Percentiles rank a stretch among this genome's conserved stretches.
These are phyloP conservation scores for Leccinum longicurvipes DNA, from an alignment of 768 basidiomycete species.

Conservation along the genomic window DNA sequence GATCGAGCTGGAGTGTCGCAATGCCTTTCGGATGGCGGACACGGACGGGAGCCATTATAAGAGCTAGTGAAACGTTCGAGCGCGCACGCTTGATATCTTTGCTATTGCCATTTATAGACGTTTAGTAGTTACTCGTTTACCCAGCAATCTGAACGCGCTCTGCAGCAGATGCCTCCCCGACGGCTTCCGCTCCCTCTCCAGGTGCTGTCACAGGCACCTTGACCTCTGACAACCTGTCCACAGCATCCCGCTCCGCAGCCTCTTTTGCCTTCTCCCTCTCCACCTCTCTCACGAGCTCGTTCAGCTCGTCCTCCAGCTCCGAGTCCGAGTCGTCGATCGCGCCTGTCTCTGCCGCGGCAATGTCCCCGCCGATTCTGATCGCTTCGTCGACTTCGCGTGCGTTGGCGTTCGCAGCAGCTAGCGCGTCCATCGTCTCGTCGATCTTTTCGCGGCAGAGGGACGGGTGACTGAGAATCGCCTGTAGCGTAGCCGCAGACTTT, in stretches of 20 bases:
- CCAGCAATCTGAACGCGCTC: background rate
- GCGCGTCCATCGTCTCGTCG: slow-evolving; percentile 82
- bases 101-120: slow-evolving; percentile 8
- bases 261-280: slow-evolving; percentile 39
- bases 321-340: slow-evolving; percentile 54
- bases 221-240: slow-evolving; percentile 21
- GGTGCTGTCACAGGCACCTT: slow-evolving; percentile 17
- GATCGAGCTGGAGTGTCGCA: slow-evolving; percentile 67
- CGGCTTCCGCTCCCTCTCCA: background rate
- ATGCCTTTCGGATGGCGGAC: slow-evolving; percentile 85
- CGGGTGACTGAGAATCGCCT: slow-evolving; percentile 74
- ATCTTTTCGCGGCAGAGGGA: slow-evolving; percentile 74
- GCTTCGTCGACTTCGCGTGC: slow-evolving; percentile 81
- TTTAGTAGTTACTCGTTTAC: background rate
- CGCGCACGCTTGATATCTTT: no score
- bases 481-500: slow-evolving; percentile 75
- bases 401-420: slow-evolving; percentile 79
- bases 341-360: slow-evolving; percentile 46
- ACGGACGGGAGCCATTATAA: slow-evolving; percentile 65
- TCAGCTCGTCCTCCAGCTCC: slow-evolving; percentile 65
- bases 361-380: slow-evolving; percentile 63
- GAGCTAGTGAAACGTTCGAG: background rate
- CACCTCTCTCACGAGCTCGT: slow-evolving; percentile 47
- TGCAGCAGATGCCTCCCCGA: background rate
- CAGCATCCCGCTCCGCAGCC: slow-evolving; percentile 25